Evolutionary conservation across 192 early-diverging fungal genomes (phyloP).

Genomic region (Phlyctochytrium planicorne): DNA sequence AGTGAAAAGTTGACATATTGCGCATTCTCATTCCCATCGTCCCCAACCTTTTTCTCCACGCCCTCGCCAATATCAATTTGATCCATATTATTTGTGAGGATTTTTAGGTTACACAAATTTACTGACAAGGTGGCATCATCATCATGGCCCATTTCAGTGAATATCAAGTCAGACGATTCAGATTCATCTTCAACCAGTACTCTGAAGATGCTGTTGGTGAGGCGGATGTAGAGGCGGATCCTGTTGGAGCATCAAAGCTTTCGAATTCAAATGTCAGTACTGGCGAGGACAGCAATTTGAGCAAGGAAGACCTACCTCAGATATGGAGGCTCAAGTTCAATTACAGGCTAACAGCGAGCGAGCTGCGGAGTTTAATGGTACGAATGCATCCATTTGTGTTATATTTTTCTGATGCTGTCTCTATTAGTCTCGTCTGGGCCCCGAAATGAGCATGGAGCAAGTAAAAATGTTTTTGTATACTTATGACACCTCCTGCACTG

Average conservation of each 20-base stretch:
- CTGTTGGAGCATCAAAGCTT: too few relatives aligned
- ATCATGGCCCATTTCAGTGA: constrained; percentile 37
- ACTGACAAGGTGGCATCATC: too few relatives aligned
- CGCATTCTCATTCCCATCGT: too few relatives aligned
- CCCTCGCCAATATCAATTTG: too few relatives aligned
- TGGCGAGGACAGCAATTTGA: too few relatives aligned
- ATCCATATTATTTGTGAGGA: too few relatives aligned
- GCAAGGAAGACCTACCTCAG: not conserved
- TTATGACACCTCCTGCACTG: constrained; percentile 41
- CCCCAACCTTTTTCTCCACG: too few relatives aligned
- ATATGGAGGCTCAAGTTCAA: constrained; percentile 15
- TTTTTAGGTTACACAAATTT: too few relatives aligned
- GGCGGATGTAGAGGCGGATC: constrained; percentile 1
- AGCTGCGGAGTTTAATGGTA: constrained; percentile 28
- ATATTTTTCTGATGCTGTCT: not conserved
- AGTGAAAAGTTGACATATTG: too few relatives aligned
- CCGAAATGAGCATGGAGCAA: constrained; percentile 22
- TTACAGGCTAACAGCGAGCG: constrained; percentile 23
- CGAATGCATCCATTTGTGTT: not conserved
- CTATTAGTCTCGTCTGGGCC: constrained; percentile 34
- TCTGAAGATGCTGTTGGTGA: constrained; percentile 17
- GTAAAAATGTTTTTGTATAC: constrained; percentile 33
- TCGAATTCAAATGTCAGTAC: too few relatives aligned
- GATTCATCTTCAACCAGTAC: constrained; percentile 36
- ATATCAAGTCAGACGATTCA: constrained; percentile 31